Base-by-base conservation (phyloP, 139 green algal species). In the Chlorella sp. region DNA sequence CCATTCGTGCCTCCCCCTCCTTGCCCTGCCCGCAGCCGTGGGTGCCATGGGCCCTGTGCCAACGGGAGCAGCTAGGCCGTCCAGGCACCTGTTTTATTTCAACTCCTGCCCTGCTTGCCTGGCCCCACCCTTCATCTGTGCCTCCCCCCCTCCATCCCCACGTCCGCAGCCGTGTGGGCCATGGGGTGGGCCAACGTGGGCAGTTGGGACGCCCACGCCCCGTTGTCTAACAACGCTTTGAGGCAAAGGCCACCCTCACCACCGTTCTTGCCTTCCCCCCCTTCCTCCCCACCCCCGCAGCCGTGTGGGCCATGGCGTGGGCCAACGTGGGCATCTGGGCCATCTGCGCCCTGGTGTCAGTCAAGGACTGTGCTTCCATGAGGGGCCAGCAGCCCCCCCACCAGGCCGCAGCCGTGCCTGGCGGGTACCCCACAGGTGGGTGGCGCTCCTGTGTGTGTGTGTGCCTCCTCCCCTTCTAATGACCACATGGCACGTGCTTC, bases 301-400 rank as follows among this genome's bases (percentile, higher is more conserved):
- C 83, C 61, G 84, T 88, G 64, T 88, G 84, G 84, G 84, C 84
- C 24, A 76, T 88, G 64, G 84, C 16, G 21, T 88, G 84, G 84
- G 84, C 84, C 28, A 57, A 88, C 36, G 34, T 88, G 39, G 37
- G 64, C 30, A 16, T 88, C 3, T 88, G 71, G 71, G 28, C 18
- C 68, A 40, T 88, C 15, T 42, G 40, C 37, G 19, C 32, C 22
- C 66, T 81, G 0, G 28, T 40, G 21, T 66, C 84, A 11, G 40
- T 88, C 34, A 81, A 81, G 39, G 84, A 88, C 68, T 88, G 84
- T 39, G 15, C 24, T 37, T 60, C 40, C 12, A 30, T 53, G 48
- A 5, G 48, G 48, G 48, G 48, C 48, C 48, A 57, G 48, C 48
- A 57, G 48, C 48, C 48, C 48, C 48, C 48, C 48, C 48, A 57